Evolutionary conservation across 495 filamentous ascomycete species (phyloP), one percentile per base, ranked within the genome.

Genomic region (Aspergillus sclerotioniger): DNA sequence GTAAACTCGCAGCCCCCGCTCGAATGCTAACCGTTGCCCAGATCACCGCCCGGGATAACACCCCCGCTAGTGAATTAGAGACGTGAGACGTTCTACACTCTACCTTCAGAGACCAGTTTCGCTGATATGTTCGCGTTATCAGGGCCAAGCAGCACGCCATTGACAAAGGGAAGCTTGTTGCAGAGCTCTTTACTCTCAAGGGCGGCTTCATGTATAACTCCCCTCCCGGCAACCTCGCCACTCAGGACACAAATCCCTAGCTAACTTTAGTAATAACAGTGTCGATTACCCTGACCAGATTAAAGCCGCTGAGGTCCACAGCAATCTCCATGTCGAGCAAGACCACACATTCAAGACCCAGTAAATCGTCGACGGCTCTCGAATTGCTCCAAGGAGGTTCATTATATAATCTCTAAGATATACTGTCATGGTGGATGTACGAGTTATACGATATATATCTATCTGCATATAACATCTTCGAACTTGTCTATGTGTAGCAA

Each of bases 161-260:
- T 44, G 76, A 82, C 63, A 92, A 92, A 57, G 94, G 92, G 58
- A 82, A 80, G 66, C 92, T 97, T 74, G 83, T 73, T 67, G 96
- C 89, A 79, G 86, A 72, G 37, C 70, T 98, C 60, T 90, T 95
- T 77, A 93, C 90, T 73, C 91, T n/a, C n/a, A n/a, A n/a, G n/a
- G n/a, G n/a, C n/a, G n/a, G 89, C 39, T 96, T 97, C 79, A 86
- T 87, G 94, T 97, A 84, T 66, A 89, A 67, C 17, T 25, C 13
- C 16, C 39, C 29, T 21, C 20, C 16, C 13, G 32, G 47, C 66
- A 74, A n/a, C n/a, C n/a, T n/a, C n/a, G n/a, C n/a, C n/a, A n/a
- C n/a, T n/a, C n/a, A n/a, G n/a, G n/a, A n/a, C n/a, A n/a, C n/a
- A n/a, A n/a, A n/a, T n/a, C n/a, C n/a, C n/a, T n/a, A n/a, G n/a